These are phyloP conservation scores for Neurospora hispaniola DNA, from an alignment of 495 filamentous ascomycete species.

Conservation along the genomic window DNA sequence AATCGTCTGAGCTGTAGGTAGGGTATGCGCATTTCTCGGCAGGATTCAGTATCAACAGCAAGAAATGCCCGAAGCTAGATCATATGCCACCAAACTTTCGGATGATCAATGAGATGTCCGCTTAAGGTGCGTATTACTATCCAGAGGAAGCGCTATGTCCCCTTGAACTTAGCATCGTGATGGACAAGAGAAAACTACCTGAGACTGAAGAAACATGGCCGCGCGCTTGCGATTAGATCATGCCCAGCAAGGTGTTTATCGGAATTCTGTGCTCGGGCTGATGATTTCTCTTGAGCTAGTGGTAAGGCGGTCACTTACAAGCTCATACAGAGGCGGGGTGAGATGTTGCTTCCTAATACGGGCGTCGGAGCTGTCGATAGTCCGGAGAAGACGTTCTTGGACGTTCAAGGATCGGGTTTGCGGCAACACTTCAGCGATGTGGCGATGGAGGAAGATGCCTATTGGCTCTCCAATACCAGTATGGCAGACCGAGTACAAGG, in stretches of 20 bases:
- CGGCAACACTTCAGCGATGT: constrained; percentile 18
- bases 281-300: neutral
- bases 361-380: neutral
- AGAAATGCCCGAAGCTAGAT: neutral
- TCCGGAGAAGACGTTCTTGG: neutral
- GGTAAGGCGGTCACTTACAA: neutral
- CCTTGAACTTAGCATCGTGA: neutral
- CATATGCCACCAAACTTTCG: neutral
- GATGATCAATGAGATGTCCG: neutral
- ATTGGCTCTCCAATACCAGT: constrained; percentile 14
- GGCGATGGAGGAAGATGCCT: constrained; percentile 2
- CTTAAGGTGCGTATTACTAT: neutral
- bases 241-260: neutral
- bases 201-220: neutral
- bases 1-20: neutral
- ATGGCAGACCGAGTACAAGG: constrained; percentile 9
- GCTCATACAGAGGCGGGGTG: neutral
- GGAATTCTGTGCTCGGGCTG: neutral
- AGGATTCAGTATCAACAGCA: neutral
- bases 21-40: neutral
- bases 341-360: neutral
- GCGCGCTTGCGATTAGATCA: neutral
- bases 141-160: neutral
- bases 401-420: constrained; percentile 14
- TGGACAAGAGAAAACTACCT: neutral